Evolutionary conservation across 352 stramenopile species (phyloP).

Genomic region (Globisporangium solare): DNA sequence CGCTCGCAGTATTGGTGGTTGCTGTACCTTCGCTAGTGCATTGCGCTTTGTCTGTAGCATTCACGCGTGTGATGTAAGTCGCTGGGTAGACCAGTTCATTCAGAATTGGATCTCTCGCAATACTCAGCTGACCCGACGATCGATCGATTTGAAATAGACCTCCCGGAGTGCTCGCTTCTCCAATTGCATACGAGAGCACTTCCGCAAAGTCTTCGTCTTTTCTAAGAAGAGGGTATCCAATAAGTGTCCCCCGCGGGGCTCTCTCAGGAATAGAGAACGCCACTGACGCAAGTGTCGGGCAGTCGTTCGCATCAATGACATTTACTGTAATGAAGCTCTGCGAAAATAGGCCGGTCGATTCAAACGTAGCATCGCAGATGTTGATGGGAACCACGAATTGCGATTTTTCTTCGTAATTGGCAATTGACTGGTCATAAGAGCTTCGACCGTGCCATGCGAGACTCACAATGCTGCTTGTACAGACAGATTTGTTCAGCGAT

Average conservation of each 20-base stretch:
- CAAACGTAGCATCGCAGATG: slow-evolving; percentile 30
- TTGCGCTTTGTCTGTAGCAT: slow-evolving; percentile 33
- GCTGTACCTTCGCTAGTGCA: slow-evolving; percentile 23
- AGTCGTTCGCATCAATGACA: slow-evolving; percentile 53
- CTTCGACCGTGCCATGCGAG: slow-evolving; percentile 6
- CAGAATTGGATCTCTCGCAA: slow-evolving; percentile 21
- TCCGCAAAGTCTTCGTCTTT: slow-evolving; percentile 48
- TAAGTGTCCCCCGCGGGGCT: slow-evolving; percentile 17
- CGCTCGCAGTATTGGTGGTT: slow-evolving; percentile 32
- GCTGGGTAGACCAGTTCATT: slow-evolving; percentile 34
- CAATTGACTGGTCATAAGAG: not conserved
- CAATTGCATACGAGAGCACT: slow-evolving; percentile 38
- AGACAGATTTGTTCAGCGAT: not conserved
- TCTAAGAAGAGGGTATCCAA: slow-evolving; percentile 49
- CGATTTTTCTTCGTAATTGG: slow-evolving; percentile 35
- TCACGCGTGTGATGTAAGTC: slow-evolving; percentile 25
- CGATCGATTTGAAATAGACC: slow-evolving; percentile 40
- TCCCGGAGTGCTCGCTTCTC: slow-evolving; percentile 15
- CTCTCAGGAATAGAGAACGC: slow-evolving; percentile 42
- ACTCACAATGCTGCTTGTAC: slow-evolving; percentile 2
- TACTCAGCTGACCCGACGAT: slow-evolving; percentile 39
- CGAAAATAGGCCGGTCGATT: slow-evolving; percentile 22
- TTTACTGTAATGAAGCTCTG: slow-evolving; percentile 24
- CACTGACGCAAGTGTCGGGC: slow-evolving; percentile 31
- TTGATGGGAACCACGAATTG: slow-evolving; percentile 27